phyloP scores from a whole-genome alignment of 148 eudicot genomes.

The Rhododendron mucronatum region DNA sequence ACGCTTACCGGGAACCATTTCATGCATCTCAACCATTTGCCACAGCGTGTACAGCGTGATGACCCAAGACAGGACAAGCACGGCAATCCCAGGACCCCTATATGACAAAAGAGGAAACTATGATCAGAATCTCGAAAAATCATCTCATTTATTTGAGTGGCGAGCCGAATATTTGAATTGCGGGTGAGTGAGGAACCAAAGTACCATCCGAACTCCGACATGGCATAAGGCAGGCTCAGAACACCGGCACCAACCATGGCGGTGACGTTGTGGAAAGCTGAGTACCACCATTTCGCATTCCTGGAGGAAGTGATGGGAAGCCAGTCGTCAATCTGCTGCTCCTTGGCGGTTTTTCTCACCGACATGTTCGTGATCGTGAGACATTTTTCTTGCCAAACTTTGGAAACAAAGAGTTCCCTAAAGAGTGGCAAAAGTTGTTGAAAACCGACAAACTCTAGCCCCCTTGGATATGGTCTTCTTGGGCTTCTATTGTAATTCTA shows the following conservation, averaged over 20 bases:
- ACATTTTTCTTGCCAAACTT: not conserved
- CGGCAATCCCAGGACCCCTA: conserved; percentile 6
- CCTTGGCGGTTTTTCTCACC: not conserved
- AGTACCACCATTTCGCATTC: conserved; percentile 6
- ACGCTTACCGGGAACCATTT: conserved; percentile 9
- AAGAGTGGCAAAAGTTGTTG: not conserved
- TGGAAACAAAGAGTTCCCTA: not conserved
- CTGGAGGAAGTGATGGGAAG: conserved; percentile 12
- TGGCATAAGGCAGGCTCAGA: conserved; percentile 10
- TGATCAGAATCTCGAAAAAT: not conserved
- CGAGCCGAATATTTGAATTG: not conserved
- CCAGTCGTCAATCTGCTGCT: conserved; percentile 7
- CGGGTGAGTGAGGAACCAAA: not conserved
- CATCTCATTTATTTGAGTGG: not conserved
- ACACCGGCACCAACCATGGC: conserved; percentile 14
- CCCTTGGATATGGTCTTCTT: not conserved
- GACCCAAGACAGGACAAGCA: conserved; percentile 2
- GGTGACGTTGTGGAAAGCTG: conserved; percentile 12
- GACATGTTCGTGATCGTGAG: not conserved
- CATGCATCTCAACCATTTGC: conserved; percentile 16
- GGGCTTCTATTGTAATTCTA: not conserved
- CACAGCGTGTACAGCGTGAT: conserved; percentile 10
- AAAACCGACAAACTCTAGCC: not conserved
- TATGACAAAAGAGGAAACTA: not conserved
- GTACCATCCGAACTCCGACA: conserved; percentile 11